Conservation (phyloP, 192 early-diverging fungal species). For the Gigaspora rosea region DNA sequence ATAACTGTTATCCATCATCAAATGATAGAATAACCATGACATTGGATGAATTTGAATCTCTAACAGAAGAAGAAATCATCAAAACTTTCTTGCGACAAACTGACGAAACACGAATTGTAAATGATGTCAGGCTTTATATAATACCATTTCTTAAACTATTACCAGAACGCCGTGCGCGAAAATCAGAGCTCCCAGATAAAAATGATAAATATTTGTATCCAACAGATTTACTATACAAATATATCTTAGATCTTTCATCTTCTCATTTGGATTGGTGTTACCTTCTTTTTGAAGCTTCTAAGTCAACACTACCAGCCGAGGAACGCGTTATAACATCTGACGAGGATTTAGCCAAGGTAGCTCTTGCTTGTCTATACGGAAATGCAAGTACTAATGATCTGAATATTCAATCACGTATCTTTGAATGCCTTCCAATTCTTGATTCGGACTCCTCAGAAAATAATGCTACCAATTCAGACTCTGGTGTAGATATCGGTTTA, state of each 20-base stretch:
- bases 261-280: constrained; percentile 50
- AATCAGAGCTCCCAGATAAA: not conserved
- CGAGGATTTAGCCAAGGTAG: constrained; percentile 51
- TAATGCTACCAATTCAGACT: constrained; percentile 22
- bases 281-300: constrained; percentile 50
- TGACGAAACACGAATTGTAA: constrained; percentile 43
- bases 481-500: not conserved
- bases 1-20: constrained; percentile 53
- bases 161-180: constrained; percentile 38
- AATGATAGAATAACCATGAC: constrained; percentile 30
- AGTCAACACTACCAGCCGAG: constrained; percentile 46
- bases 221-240: constrained; percentile 48
- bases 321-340: constrained; percentile 57
- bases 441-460: constrained; percentile 39
- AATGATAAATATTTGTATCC: constrained; percentile 36
- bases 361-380: constrained; percentile 51
- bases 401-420: constrained; percentile 52
- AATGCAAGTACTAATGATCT: constrained; percentile 44
- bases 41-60: constrained; percentile 41
- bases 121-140: constrained; percentile 49
- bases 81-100: constrained; percentile 42
- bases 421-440: constrained; percentile 59
- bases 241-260: constrained; percentile 42
- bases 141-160: constrained; percentile 49
- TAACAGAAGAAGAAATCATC: constrained; percentile 45